Evolutionary conservation across 805 yeast species (phyloP).

Genomic region (Saccharomycopsis sp.): DNA sequence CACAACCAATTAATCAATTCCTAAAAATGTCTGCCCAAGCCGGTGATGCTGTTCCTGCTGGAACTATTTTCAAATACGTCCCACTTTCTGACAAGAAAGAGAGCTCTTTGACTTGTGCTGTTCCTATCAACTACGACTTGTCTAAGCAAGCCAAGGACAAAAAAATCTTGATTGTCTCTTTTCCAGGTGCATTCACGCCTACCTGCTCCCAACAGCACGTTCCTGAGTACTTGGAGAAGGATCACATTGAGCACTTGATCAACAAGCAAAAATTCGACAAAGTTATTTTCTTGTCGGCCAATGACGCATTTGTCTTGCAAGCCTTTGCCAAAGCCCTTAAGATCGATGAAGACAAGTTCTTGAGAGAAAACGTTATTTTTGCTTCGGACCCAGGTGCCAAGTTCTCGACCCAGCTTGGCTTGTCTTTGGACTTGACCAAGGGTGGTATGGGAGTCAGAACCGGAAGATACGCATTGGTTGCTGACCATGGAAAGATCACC

Average conservation of each 20-base stretch:
- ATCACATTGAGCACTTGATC: conserved; percentile 21
- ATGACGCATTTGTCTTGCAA: conserved; percentile 78
- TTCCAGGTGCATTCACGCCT: conserved; percentile 27
- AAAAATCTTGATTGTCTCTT: conserved; percentile 26
- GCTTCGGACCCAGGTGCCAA: conserved; percentile 72
- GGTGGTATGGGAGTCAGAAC: conserved; percentile 73
- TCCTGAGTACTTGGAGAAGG: conserved; percentile 22
- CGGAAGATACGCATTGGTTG: conserved; percentile 67
- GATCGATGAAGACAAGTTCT: conserved; percentile 29
- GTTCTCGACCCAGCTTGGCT: conserved; percentile 57
- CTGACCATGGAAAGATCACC: conserved; percentile 35
- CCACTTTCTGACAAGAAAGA: conserved; percentile 9
- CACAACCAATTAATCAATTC: not conserved
- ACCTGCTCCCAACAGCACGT: conserved; percentile 26
- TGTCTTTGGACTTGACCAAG: conserved; percentile 66
- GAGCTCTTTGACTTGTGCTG: conserved; percentile 11
- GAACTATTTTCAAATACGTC: conserved; percentile 11
- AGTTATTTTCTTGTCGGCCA: conserved; percentile 68
- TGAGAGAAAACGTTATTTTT: conserved; percentile 42
- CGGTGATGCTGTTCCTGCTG: conserved; percentile 33
- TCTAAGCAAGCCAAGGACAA: conserved; percentile 18
- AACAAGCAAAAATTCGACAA: conserved; percentile 33
- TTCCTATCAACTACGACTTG: conserved; percentile 14
- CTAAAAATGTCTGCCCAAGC: not conserved
- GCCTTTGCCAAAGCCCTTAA: conserved; percentile 64